A percentile compares a stretch with the other conserved stretches of the same genome.
Evolutionary conservation across 2,329 filamentous ascomycete genomes (phyloP).

Genomic region (Plenodomus biglobosus): DNA sequence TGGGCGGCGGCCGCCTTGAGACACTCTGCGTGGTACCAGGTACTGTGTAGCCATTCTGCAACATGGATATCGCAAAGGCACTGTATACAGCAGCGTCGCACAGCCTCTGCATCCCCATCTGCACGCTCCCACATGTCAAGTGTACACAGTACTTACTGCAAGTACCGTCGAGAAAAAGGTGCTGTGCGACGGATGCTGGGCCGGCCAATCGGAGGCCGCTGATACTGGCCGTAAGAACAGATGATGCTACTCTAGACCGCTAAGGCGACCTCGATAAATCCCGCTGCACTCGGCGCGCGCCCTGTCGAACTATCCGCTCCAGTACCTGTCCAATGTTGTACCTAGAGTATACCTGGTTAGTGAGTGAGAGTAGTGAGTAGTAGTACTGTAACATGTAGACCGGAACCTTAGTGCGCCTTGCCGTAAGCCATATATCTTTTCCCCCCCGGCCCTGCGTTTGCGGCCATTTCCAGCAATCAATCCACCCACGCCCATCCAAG

Average conservation of each 20-base stretch:
- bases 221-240: slow-evolving; percentile 18
- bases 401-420: background rate
- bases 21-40: no score
- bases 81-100: slow-evolving; percentile 1
- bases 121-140: slow-evolving; percentile 9
- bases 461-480: slow-evolving; percentile 12
- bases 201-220: slow-evolving; percentile 15
- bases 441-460: slow-evolving; percentile 19
- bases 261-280: no score
- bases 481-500: slow-evolving; percentile 11
- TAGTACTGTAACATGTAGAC: slow-evolving; percentile 6
- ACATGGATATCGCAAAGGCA: no score
- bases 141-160: slow-evolving; percentile 3
- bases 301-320: no score
- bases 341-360: no score
- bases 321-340: no score
- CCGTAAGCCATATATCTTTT: slow-evolving; percentile 7
- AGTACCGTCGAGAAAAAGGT: no score
- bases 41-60: no score
- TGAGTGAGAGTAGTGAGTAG: no score
- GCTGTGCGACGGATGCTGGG: background rate
- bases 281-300: no score
- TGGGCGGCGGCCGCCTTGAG: no score
- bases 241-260: slow-evolving; percentile 15
- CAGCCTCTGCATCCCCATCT: slow-evolving; percentile 2